A percentile compares a stretch with the other conserved stretches of the same genome.
Evolutionary conservation across 148 eudicot species (phyloP).

Genomic region (Rhododendron henanense): DNA sequence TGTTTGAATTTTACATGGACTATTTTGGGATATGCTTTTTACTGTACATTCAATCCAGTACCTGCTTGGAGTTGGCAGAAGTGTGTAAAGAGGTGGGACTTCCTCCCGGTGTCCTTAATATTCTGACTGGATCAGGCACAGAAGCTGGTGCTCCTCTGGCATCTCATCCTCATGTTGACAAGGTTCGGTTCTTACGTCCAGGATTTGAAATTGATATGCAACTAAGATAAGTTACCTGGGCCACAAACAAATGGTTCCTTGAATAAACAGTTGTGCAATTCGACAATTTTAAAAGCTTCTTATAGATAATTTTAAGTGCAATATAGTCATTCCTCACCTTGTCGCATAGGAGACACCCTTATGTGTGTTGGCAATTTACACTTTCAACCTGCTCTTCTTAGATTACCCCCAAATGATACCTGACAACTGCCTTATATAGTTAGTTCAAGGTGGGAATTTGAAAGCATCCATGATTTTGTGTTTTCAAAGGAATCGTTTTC

Average conservation of each 20-base stretch:
- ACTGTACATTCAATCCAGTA: constrained; percentile 37
- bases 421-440: not conserved
- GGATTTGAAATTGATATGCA: not conserved
- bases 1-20: not conserved
- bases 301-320: too few species aligned
- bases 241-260: not conserved
- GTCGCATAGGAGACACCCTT: not conserved
- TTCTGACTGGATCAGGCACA: constrained; percentile 84
- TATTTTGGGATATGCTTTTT: constrained; percentile 14
- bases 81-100: constrained; percentile 83
- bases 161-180: constrained; percentile 92
- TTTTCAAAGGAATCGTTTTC: not conserved
- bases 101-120: constrained; percentile 83
- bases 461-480: not conserved
- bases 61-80: constrained; percentile 92
- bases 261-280: not conserved
- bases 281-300: too few species aligned
- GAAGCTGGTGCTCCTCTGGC: constrained; percentile 98
- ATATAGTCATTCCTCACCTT: too few species aligned
- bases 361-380: not conserved
- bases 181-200: constrained; percentile 42
- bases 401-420: not conserved
- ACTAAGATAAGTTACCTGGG: not conserved
- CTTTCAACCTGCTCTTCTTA: not conserved
- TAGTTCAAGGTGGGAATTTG: not conserved